A percentile compares a stretch with the other conserved stretches of the same genome.
phyloP scores from a whole-genome alignment of 805 yeast species.

The Candida lessepsii region DNA sequence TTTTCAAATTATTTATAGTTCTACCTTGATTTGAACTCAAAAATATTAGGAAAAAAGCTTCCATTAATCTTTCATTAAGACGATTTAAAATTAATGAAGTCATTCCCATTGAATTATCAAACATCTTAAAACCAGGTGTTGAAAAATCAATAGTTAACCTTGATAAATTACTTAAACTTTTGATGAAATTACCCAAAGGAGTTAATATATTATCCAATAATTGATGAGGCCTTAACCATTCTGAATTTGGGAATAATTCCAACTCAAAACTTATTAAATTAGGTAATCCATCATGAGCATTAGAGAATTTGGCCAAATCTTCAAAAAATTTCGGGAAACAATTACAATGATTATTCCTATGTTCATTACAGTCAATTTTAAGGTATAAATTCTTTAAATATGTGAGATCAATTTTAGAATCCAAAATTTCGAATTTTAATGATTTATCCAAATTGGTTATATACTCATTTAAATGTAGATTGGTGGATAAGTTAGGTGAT shows the following conservation, averaged over 20 bases:
- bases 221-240: slow-evolving; percentile 37
- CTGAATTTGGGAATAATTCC: slow-evolving; percentile 31
- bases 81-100: slow-evolving; percentile 29
- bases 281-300: slow-evolving; percentile 27
- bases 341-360: slow-evolving; percentile 21
- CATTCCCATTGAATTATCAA: slow-evolving; percentile 30
- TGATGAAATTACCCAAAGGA: slow-evolving; percentile 32
- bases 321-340: slow-evolving; percentile 30
- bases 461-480: slow-evolving; percentile 5
- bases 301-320: slow-evolving; percentile 23
- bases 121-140: slow-evolving; percentile 38
- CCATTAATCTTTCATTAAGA: slow-evolving; percentile 33
- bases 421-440: slow-evolving; percentile 20
- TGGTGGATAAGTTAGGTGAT: background rate
- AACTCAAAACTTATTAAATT: slow-evolving; percentile 28
- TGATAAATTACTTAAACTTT: slow-evolving; percentile 22
- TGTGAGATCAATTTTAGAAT: slow-evolving; percentile 25
- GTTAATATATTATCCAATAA: slow-evolving; percentile 27
- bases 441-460: slow-evolving; percentile 19
- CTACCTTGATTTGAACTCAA: slow-evolving; percentile 13
- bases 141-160: slow-evolving; percentile 31
- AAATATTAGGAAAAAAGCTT: slow-evolving; percentile 33
- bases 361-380: slow-evolving; percentile 32
- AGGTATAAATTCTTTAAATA: slow-evolving; percentile 23
- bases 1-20: slow-evolving; percentile 18